These are phyloP conservation scores for Micractinium conductrix DNA, from an alignment of 139 green algal genomes.

Conservation along the genomic window DNA sequence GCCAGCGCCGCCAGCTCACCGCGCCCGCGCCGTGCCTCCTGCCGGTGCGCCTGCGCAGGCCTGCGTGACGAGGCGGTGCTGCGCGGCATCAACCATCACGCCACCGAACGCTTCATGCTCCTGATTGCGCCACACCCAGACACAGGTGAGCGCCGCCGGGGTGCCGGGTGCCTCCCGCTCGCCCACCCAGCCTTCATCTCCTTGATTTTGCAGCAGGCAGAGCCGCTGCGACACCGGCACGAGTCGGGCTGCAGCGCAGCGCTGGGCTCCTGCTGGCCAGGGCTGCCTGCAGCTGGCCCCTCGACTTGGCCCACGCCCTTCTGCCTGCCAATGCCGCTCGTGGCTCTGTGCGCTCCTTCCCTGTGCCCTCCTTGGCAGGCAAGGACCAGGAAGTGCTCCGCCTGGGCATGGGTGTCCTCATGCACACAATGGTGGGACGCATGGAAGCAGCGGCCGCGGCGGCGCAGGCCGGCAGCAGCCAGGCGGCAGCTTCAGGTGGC, in stretches of 20 bases:
- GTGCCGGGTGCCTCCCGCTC: too few relatives aligned
- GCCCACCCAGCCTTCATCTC: too few relatives aligned
- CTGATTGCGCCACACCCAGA: conserved; percentile 54
- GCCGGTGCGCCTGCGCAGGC: neutral
- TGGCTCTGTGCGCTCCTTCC: neutral
- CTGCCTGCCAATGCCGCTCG: neutral
- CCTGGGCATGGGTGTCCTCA: conserved; percentile 69
- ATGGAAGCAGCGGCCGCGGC: conserved; percentile 54
- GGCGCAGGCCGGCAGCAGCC: neutral
- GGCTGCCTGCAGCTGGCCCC: neutral
- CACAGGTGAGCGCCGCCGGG: neutral
- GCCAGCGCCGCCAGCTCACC: too few relatives aligned
- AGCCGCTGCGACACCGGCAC: too few relatives aligned
- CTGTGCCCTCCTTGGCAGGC: conserved; percentile 3
- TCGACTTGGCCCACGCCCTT: neutral
- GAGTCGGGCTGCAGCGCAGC: too few relatives aligned
- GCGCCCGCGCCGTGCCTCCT: too few relatives aligned
- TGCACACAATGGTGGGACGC: conserved; percentile 60
- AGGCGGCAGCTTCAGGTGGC: too few relatives aligned
- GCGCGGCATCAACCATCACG: conserved; percentile 37
- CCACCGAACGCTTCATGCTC: conserved; percentile 62
- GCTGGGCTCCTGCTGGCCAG: too few relatives aligned
- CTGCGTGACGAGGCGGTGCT: conserved; percentile 29
- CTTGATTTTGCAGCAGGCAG: too few relatives aligned
- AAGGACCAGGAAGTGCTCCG: conserved; percentile 58